Percentiles rank a stretch among this genome's conserved stretches.
phyloP scores from a whole-genome alignment of 768 basidiomycete genomes.

The Boletus reticuloceps region DNA sequence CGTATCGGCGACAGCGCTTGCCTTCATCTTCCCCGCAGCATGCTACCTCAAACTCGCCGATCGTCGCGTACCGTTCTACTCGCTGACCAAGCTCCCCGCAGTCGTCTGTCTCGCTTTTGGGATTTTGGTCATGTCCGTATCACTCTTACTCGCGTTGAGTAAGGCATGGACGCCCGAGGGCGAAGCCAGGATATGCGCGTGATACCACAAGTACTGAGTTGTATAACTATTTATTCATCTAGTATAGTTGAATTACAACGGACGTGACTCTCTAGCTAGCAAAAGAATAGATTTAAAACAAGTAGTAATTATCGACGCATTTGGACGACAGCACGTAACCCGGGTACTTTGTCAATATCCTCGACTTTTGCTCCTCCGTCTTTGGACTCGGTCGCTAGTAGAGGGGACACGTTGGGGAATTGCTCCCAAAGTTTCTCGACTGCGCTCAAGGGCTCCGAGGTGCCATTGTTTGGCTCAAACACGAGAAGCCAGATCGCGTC shows the following conservation, averaged over 20 bases:
- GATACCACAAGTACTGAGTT: conserved; percentile 19
- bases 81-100: conserved; percentile 74
- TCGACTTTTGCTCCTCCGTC: conserved; percentile 67
- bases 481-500: conserved; percentile 96
- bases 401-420: conserved; percentile 65
- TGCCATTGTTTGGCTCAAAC: conserved; percentile 52
- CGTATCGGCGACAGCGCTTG: conserved; percentile 86
- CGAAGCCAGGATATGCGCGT: conserved; percentile 69
- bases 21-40: conserved; percentile 88
- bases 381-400: conserved; percentile 67
- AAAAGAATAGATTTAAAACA: not conserved
- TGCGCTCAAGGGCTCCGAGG: conserved; percentile 52
- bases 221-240: conserved; percentile 21
- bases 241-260: not conserved
- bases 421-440: conserved; percentile 68
- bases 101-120: conserved; percentile 73
- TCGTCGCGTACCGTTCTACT: conserved; percentile 56
- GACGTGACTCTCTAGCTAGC: conserved; percentile 11
- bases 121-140: conserved; percentile 69
- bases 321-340: conserved; percentile 44
- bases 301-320: conserved; percentile 13
- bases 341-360: conserved; percentile 50
- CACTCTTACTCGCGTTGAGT: conserved; percentile 69
- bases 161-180: conserved; percentile 79
- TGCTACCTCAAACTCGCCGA: conserved; percentile 80